Evolutionary conservation across 2,329 filamentous ascomycete genomes (phyloP), one percentile per base, ranked within the genome.

Genomic region (Sporothrix variecibatus): DNA sequence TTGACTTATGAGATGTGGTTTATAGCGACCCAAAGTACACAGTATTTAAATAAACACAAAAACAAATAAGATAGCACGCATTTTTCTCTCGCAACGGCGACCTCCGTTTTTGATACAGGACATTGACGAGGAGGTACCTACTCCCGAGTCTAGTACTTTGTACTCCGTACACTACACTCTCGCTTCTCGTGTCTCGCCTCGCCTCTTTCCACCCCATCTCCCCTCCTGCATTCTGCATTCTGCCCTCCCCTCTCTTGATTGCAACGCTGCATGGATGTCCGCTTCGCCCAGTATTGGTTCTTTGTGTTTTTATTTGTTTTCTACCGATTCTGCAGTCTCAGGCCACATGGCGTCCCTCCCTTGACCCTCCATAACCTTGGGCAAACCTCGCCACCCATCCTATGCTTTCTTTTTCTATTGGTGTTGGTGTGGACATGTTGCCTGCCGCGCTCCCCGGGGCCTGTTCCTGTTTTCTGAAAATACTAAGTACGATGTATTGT

Each of bases 211-310:
- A 28, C 23, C 26, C 56, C 26, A 17, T 34, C 11, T 28, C 56
- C 23, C 53, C 51, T 56, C 51, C 23, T 3, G 34, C 34, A 34
- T 34, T 34, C 23, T 3, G 34, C 34, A 34, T 34, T 34, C 34
- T 34, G 34, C 34, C 31, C 12, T 40, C 34, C 20, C 38, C 38
- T 46, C 62, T 67, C 38, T 28, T 67, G 62, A 28, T 46, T 67
- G 62, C 23, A 46, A 46, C 62, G 62, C 62, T 67, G 62, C 62
- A 67, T 67, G 62, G 38, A 28, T 43, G 38, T 31, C 31, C 15
- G 58, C 31, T 9, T 12, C 2, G 7, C 53, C 53, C 23, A n/a
- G n/a, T n/a, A 15, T 58, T 58, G 8, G 8, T 58, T 12, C 2
- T 53, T 8, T 53, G 4, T 53, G 17, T 53, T 53, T 53, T 34